Conservation (phyloP, 352 stramenopile species). For the Blastocystis sp. region DNA sequence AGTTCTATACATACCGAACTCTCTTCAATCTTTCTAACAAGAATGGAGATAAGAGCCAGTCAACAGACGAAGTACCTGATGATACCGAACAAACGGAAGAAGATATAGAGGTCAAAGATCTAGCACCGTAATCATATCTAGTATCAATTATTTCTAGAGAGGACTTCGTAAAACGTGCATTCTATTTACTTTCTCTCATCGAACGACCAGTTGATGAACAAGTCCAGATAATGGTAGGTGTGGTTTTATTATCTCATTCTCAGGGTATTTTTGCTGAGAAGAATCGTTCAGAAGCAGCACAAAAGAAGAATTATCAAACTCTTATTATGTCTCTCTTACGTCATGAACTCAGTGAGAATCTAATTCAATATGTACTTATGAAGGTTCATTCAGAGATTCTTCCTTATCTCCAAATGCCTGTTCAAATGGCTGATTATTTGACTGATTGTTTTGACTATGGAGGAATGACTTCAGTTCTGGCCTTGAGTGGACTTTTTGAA, state of each 20-base stretch:
- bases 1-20: conserved; percentile 2
- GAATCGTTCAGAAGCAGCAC: not conserved
- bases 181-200: conserved; percentile 49
- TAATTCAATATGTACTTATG: conserved; percentile 68
- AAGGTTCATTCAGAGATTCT: conserved; percentile 77
- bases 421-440: conserved; percentile 77
- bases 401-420: conserved; percentile 74
- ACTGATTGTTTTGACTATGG: conserved; percentile 77
- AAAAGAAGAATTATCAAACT: conserved; percentile 39
- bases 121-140: not conserved
- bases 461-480: conserved; percentile 75
- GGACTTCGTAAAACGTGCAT: conserved; percentile 16
- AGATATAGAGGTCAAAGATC: not conserved
- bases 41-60: not conserved
- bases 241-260: not conserved
- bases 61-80: not conserved
- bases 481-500: conserved; percentile 78
- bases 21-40: not conserved
- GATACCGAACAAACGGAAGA: not conserved
- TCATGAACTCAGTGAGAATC: not conserved
- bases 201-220: not conserved
- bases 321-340: not conserved
- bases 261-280: conserved; percentile 2
- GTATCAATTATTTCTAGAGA: not conserved
- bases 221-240: not conserved